Evolutionary conservation across 768 basidiomycete genomes (phyloP), one percentile per base, ranked within the genome.

Genomic region (Boletellus sp.): DNA sequence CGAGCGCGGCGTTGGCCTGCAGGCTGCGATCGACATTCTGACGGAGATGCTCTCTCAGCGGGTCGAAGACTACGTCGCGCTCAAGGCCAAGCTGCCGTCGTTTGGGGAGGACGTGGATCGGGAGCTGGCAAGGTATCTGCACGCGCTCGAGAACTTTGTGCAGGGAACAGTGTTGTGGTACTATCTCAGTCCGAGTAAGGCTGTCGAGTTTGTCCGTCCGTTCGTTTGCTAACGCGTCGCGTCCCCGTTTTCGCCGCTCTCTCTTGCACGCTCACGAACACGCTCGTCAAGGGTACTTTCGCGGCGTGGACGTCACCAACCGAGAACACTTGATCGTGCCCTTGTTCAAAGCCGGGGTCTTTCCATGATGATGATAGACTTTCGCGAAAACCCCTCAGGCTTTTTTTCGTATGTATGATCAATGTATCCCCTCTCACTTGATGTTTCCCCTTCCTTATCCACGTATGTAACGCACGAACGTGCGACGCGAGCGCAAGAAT

Each of bases 131-230:
- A 55, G 59, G n/a, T 72, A 72, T 51, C 44, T 68, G 51, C 48
- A 55, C 33, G 71, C 71, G 5, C 51, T 72, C 13, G 70, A 72
- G 47, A 70, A 71, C 51, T 72, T 72, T 38, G 65, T 66, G 1
- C 70, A 72, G 43, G 70, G 70, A 16, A 72, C 70, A 10, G 69
- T 72, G 15, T 33, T 72, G 46, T 72, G 70, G 70, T 72, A 72
- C 51, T 72, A 72, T 38, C 61, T 71, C 15, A 71, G 70, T 50
- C 71, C 71, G 26, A 66, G 70, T 72, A 53, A 58, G 71, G 20
- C 7, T 3, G 24, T 48, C 28, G 2, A n/a, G n/a, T 10, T 28
- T 10, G 6, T 28, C 6, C 26, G 6, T 28, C 26, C 26, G 26
- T 28, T 8, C 10, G 4, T 28, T 28, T 8, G 6, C 6, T 28